A percentile compares a stretch with the other conserved stretches of the same genome.
phyloP scores from a whole-genome alignment of 2,329 filamentous ascomycete genomes.

The Tricladium varicosporioides region DNA sequence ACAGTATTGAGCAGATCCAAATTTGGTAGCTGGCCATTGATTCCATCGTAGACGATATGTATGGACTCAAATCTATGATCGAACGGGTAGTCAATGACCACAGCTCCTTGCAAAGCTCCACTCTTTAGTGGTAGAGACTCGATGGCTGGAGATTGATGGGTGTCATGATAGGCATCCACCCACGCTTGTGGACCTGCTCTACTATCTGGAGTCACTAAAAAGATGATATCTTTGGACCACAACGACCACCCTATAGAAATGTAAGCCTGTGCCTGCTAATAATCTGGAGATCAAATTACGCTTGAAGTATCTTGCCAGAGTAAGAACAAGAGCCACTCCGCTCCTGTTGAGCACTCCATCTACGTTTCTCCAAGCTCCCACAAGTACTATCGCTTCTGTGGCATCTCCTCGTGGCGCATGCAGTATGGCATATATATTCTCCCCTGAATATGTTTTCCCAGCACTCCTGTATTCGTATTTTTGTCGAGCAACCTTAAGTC shows the following conservation, averaged over 20 bases:
- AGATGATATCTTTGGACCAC: slow-evolving; percentile 98
- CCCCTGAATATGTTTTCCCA: slow-evolving; percentile 70
- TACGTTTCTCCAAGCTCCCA: slow-evolving; percentile 85
- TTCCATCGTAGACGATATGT: slow-evolving; percentile 90
- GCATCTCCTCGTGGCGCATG: slow-evolving; percentile 94
- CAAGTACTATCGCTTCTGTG: slow-evolving; percentile 91
- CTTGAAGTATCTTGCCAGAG: slow-evolving; percentile 92
- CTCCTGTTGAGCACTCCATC: slow-evolving; percentile 78
- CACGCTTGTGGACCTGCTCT: slow-evolving; percentile 89
- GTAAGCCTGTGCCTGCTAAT: slow-evolving; percentile 8
- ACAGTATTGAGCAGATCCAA: slow-evolving; percentile 95
- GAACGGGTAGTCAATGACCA: slow-evolving; percentile 91
- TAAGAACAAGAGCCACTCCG: slow-evolving; percentile 81
- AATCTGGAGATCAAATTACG: slow-evolving; percentile 42
- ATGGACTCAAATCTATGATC: slow-evolving; percentile 82
- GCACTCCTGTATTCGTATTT: slow-evolving; percentile 82
- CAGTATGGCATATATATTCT: slow-evolving; percentile 92
- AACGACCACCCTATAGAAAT: slow-evolving; percentile 75
- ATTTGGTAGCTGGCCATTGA: slow-evolving; percentile 94
- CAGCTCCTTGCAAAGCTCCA: slow-evolving; percentile 85
- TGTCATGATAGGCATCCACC: slow-evolving; percentile 96
- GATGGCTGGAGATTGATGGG: slow-evolving; percentile 69
- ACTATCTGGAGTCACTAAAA: slow-evolving; percentile 86
- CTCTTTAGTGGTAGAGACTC: slow-evolving; percentile 83
- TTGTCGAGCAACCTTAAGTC: slow-evolving; percentile 84